Conservation (phyloP, 2,329 filamentous ascomycete species). For the Hypoxylon sp. region DNA sequence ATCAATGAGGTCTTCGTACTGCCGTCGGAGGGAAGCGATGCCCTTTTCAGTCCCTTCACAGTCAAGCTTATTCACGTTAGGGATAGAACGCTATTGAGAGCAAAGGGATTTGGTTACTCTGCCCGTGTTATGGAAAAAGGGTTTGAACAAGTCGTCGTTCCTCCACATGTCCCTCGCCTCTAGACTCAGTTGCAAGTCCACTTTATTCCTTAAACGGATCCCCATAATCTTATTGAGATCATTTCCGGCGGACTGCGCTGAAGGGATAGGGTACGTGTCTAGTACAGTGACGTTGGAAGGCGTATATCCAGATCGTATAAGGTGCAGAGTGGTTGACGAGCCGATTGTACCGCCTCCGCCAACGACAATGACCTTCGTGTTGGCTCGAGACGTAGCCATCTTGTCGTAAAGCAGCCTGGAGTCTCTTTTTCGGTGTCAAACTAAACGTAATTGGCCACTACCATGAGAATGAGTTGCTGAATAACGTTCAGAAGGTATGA, state of each 20-base stretch:
- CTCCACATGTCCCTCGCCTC: slow-evolving; percentile 57
- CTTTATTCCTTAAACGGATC: slow-evolving; percentile 52
- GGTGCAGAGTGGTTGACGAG: slow-evolving; percentile 61
- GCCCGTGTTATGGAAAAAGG: slow-evolving; percentile 60
- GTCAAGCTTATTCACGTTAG: slow-evolving; percentile 47
- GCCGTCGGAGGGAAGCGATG: slow-evolving; percentile 50
- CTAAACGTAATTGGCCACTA: background rate
- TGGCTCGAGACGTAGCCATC: slow-evolving; percentile 46
- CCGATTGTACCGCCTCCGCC: slow-evolving; percentile 63
- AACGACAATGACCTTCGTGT: slow-evolving; percentile 55
- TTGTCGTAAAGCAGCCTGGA: background rate
- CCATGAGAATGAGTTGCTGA: background rate
- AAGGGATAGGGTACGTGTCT: slow-evolving; percentile 60
- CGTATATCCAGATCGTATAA: slow-evolving; percentile 58
- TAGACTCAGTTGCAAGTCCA: slow-evolving; percentile 51
- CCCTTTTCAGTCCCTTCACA: slow-evolving; percentile 52
- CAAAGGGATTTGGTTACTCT: slow-evolving; percentile 50
- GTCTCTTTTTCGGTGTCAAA: background rate
- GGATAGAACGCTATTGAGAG: slow-evolving; percentile 33
- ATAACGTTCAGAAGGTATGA: background rate
- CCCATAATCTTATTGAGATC: slow-evolving; percentile 63
- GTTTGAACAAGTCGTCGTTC: slow-evolving; percentile 58
- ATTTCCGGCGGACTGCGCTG: slow-evolving; percentile 60
- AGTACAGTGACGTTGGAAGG: slow-evolving; percentile 60
- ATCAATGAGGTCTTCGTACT: slow-evolving; percentile 54